Evolutionary conservation across 1,284 basidiomycete genomes (phyloP), one percentile per base, ranked within the genome.

Genomic region (Sutorius eximius): DNA sequence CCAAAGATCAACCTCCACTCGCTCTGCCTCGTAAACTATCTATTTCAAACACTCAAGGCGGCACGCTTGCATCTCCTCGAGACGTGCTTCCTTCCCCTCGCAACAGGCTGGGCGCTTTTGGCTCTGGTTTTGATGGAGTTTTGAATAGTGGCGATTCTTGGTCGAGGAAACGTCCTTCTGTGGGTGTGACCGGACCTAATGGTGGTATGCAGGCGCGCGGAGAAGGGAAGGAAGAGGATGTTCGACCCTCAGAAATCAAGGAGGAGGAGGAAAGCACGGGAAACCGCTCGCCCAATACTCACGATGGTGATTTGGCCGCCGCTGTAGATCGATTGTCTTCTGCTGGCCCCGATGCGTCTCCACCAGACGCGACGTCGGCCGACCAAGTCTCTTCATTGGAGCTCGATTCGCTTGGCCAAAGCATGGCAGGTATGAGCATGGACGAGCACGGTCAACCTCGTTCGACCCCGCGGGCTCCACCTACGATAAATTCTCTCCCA

Each of bases 101-200:
- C 46, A 79, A 77, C 49, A 82, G 88, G 57, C 74, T 81, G 56
- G 83, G 82, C 27, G 18, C 61, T 0, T 77, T 77, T 58, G 72
- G 77, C 20, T 75, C 81, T 55, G 79, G 79, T 50, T 88, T 91
- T 62, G 88, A 91, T 63, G 87, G 86, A n/a, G 80, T 89, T 15
- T 72, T 89, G 47, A 83, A 77, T 55, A 75, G 74, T 45, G 82
- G 82, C 44, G 88, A 89, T 53, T 81, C 85, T 33, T 87, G 87
- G 87, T 75, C 83, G 18, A 77, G 83, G 59, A 77, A 84, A 61
- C 82, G 85, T 40, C 72, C 79, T 59, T 80, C 85, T 18, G 81
- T 83, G 62, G 75, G 76, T 38, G 72, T 75, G 20, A 59, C 73
- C 47, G 85, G 80, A 61, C 56, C 71, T 59, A 70, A 70, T 48